Conservation (phyloP, 495 filamentous ascomycete species). For the Penicillium lagena region DNA sequence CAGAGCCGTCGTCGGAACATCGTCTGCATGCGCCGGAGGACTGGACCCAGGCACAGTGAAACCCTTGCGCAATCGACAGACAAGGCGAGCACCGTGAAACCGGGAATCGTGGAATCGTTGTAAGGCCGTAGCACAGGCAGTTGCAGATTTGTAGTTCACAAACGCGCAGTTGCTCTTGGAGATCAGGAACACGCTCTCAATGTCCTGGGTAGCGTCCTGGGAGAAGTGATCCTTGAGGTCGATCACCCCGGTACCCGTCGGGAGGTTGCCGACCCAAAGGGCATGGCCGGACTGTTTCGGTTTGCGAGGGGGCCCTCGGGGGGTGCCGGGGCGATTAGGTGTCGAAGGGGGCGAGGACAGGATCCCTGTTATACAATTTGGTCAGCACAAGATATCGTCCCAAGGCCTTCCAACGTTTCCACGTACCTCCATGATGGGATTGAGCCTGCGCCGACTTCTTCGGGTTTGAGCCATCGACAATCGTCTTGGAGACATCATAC, state of each 20-base stretch:
- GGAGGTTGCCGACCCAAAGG: slow-evolving; percentile 94
- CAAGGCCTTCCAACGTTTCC: neutral
- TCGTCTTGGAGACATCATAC: slow-evolving; percentile 37
- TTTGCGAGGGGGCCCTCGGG: slow-evolving; percentile 85
- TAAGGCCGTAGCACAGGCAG: slow-evolving; percentile 69
- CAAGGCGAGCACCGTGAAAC: slow-evolving; percentile 82
- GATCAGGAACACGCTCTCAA: slow-evolving; percentile 91
- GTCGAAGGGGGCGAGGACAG: slow-evolving; percentile 10
- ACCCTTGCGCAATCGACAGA: slow-evolving; percentile 76
- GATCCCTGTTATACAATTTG: slow-evolving; percentile 3
- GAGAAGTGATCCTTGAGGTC: slow-evolving; percentile 89
- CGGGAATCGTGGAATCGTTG: slow-evolving; percentile 83
- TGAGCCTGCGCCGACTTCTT: slow-evolving; percentile 13
- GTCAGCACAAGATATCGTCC: too few species aligned
- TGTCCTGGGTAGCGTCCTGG: slow-evolving; percentile 64
- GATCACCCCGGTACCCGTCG: slow-evolving; percentile 69
- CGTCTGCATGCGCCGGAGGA: neutral
- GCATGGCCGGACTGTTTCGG: slow-evolving; percentile 91
- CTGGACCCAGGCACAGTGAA: slow-evolving; percentile 28
- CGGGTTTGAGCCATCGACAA: slow-evolving; percentile 38
- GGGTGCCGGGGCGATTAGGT: slow-evolving; percentile 37
- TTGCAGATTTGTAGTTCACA: slow-evolving; percentile 87
- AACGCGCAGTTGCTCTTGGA: slow-evolving; percentile 98
- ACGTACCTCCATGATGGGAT: slow-evolving; percentile 19
- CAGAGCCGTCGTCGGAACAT: neutral